These are phyloP conservation scores for Melastoma malabathricum DNA, from an alignment of 345 rosid species.

Conservation along the genomic window DNA sequence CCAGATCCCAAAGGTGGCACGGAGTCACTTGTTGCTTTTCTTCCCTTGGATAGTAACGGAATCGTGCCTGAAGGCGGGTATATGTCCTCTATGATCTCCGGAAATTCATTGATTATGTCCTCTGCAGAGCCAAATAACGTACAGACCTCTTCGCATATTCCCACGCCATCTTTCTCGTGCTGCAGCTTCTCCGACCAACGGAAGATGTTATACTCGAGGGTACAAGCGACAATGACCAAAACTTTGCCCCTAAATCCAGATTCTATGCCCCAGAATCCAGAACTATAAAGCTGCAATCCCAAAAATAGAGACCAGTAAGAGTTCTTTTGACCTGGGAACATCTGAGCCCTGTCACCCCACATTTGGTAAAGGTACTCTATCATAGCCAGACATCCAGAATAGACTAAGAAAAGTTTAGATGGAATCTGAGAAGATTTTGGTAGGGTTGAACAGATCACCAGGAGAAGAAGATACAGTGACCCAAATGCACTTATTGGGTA, in stretches of 20 bases:
- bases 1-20: constrained; percentile 12
- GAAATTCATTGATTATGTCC: constrained; percentile 12
- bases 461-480: constrained; percentile 22
- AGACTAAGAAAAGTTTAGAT: constrained; percentile 22
- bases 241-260: constrained; percentile 30
- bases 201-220: constrained; percentile 28
- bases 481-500: constrained; percentile 30
- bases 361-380: constrained; percentile 31
- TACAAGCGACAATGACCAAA: constrained; percentile 26
- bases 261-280: constrained; percentile 24
- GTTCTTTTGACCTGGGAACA: constrained; percentile 24
- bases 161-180: constrained; percentile 3
- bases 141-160: constrained; percentile 28
- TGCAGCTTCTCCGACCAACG: constrained; percentile 21
- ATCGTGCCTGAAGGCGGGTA: constrained; percentile 4
- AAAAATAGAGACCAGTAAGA: constrained; percentile 16
- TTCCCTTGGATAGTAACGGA: constrained; percentile 5
- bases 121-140: constrained; percentile 16
- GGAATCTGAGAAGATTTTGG: constrained; percentile 30
- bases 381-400: constrained; percentile 24
- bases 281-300: constrained; percentile 19
- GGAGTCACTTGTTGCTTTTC: constrained; percentile 11
- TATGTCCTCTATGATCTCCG: constrained; percentile 7
- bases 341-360: constrained; percentile 20
- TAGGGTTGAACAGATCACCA: constrained; percentile 20